Conservation (phyloP, 805 yeast species). For the Candida dajiaensis region DNA sequence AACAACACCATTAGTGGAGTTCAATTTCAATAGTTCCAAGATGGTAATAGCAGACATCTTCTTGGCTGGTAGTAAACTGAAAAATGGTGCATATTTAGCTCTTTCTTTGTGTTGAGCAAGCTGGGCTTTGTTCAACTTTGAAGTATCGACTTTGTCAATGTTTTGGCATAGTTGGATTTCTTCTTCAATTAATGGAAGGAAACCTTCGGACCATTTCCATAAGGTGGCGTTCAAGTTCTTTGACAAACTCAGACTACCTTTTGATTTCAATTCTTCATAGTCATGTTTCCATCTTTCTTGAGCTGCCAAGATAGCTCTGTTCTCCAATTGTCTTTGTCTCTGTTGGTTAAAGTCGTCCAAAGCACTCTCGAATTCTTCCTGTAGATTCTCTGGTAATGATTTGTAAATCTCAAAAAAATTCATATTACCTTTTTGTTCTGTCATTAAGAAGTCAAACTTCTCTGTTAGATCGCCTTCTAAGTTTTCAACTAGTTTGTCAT, state of each 20-base stretch:
- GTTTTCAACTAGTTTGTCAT: constrained; percentile 26
- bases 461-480: constrained; percentile 29
- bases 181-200: constrained; percentile 63
- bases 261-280: constrained; percentile 55
- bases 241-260: constrained; percentile 49
- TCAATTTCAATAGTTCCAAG: constrained; percentile 69
- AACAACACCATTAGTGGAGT: constrained; percentile 66
- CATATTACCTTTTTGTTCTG: constrained; percentile 24
- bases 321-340: constrained; percentile 73
- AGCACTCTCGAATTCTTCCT: constrained; percentile 52
- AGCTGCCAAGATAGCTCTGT: constrained; percentile 78
- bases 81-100: constrained; percentile 67
- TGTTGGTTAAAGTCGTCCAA: constrained; percentile 66
- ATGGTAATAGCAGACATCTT: constrained; percentile 81
- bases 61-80: constrained; percentile 66
- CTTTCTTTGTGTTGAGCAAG: constrained; percentile 33
- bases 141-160: constrained; percentile 26
- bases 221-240: constrained; percentile 65
- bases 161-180: constrained; percentile 56
- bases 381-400: constrained; percentile 42
- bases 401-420: constrained; percentile 68
- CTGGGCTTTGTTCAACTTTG: constrained; percentile 13
- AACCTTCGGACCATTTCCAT: constrained; percentile 77
- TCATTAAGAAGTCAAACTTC: constrained; percentile 26
- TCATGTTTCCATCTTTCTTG: constrained; percentile 84